These are phyloP conservation scores for Penicillium nordicum DNA, from an alignment of 2,329 filamentous ascomycete genomes.

Conservation along the genomic window DNA sequence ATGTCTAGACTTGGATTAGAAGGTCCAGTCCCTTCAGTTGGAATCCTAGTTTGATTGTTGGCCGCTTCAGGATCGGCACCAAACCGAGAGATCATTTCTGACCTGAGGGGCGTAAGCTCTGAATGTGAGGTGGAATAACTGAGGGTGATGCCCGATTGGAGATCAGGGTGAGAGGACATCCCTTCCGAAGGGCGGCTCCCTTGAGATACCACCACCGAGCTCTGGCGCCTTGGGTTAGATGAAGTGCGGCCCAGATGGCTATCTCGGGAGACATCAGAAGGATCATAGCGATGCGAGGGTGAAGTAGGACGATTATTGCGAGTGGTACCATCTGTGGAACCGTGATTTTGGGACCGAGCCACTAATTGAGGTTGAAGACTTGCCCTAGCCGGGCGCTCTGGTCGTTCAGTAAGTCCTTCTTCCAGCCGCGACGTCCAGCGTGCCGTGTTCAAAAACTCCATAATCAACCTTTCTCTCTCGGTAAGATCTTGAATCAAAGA, in stretches of 20 bases:
- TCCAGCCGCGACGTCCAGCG: constrained; percentile 38
- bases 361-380: constrained; percentile 27
- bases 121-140: constrained; percentile 43
- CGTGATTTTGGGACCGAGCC: constrained; percentile 27
- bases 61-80: constrained; percentile 21
- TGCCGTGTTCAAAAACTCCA: constrained; percentile 43
- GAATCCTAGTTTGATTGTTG: constrained; percentile 20
- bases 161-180: constrained; percentile 23
- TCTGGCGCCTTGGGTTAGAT: constrained; percentile 37
- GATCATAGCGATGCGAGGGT: constrained; percentile 29
- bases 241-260: constrained; percentile 27
- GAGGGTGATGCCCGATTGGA: constrained; percentile 35
- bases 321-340: constrained; percentile 31
- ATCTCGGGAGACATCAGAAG: constrained; percentile 32
- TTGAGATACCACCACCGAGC: constrained; percentile 43
- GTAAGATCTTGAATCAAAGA: constrained; percentile 39
- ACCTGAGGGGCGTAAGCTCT: constrained; percentile 32
- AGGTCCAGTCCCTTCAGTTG: constrained; percentile 15
- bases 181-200: constrained; percentile 27
- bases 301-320: constrained; percentile 34
- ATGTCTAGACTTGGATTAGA: constrained; percentile 23
- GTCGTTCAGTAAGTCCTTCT: constrained; percentile 30
- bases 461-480: constrained; percentile 43
- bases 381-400: constrained; percentile 29
- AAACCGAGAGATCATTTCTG: constrained; percentile 21